Evolutionary conservation across 1,284 basidiomycete genomes (phyloP), one percentile per base, ranked within the genome.

Genomic region (Microbotryum violaceum): DNA sequence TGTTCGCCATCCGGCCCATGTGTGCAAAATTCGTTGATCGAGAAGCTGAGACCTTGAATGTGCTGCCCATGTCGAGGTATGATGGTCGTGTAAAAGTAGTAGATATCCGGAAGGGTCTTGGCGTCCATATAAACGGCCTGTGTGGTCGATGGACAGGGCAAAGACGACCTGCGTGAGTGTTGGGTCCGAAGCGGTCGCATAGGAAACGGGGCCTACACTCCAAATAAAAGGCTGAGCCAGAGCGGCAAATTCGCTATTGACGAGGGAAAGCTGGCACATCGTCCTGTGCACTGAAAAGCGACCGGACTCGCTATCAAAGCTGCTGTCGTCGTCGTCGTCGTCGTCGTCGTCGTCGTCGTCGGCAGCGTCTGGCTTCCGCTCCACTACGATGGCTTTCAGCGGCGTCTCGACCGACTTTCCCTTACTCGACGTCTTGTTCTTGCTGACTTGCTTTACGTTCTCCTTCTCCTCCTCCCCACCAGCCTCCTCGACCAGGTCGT

Each of bases 181-280:
- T 42, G 5, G 12, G 37, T 42, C 12, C 37, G 16, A 42, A 42
- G 12, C 12, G 16, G 37, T 42, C 37, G 37, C 37, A 27, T 25
- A 44, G 27, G 2, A 21, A 25, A 8, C 6, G 10, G 20, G 37
- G 52, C 63, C 27, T 21, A 62, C 65, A n/a, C 37, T 31, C 65
- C 65, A 67, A 18, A 61, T n/a, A 21, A 25, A 59, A 7, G 44
- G 56, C 20, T 31, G 42, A 3, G 61, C 56, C 10, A 65, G 37
- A 12, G 54, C 61, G 33, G 49, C 58, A 44, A 67, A 65, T 45
- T 67, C 66, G 25, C 45, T 44, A 45, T 58, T 60, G 48, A 65
- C 58, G 25, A 62, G 54, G 12, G 60, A 33, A 8, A 67, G 54
- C 20, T 29, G 23, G 45, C 31, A 23, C 37, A 62, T 20, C 29